These are phyloP conservation scores for Trichoderma atrobrunneum DNA, from an alignment of 2,329 filamentous ascomycete genomes.

Conservation along the genomic window DNA sequence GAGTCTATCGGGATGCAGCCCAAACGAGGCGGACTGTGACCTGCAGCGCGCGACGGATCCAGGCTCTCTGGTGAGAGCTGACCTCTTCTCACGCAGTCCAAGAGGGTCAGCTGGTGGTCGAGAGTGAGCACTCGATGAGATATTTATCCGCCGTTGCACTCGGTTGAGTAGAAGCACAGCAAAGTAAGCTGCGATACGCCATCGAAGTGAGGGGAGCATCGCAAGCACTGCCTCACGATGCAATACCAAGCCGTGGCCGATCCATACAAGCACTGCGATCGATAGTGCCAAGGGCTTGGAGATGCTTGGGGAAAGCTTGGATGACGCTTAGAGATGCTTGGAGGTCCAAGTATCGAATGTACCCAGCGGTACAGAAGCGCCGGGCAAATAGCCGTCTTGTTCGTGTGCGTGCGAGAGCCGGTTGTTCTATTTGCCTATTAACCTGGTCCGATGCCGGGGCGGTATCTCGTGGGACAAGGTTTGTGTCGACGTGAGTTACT, in stretches of 20 bases:
- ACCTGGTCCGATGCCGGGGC: constrained; percentile 13
- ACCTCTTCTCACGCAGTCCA: background rate
- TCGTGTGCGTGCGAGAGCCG: background rate
- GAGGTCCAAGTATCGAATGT: background rate
- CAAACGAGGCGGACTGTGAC: background rate
- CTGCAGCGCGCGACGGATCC: background rate
- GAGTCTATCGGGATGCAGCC: background rate
- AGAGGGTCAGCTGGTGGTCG: constrained; percentile 4
- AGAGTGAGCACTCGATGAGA: background rate
- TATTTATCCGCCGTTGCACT: constrained; percentile 2
- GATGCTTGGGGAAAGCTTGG: background rate
- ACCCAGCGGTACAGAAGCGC: background rate
- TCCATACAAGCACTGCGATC: background rate
- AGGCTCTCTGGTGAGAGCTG: background rate
- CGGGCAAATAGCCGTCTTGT: constrained; percentile 3
- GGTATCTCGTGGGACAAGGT: background rate
- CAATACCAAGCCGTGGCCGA: background rate
- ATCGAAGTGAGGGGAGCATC: background rate
- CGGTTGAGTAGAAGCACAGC: background rate
- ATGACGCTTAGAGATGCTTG: background rate
- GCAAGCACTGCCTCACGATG: constrained; percentile 3
- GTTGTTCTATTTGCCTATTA: background rate
- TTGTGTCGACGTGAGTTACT: background rate
- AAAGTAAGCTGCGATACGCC: background rate
- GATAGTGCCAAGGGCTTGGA: constrained; percentile 1